Base-by-base conservation (phyloP, 805 yeast genomes). In the Candida oleophila region DNA sequence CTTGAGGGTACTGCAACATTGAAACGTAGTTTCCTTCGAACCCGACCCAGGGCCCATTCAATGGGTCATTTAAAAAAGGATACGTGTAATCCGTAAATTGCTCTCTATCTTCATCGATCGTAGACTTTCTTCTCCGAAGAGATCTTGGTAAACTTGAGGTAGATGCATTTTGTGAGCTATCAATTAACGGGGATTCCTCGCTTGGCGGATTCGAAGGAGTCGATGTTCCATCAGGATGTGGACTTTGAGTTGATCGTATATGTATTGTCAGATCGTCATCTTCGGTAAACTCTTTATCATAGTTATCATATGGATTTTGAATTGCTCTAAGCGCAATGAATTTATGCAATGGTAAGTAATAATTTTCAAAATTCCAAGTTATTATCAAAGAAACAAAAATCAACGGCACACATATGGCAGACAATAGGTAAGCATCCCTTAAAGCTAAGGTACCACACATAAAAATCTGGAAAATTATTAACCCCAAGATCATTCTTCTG, bases 401-500 rank as follows among this genome's bases (percentile, higher is more conserved):
- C 41, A 81, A 64, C 1, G 86, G 86, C 3, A 76, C 57, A 21
- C 80, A 67, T 19, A 78, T 60, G 3, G 67, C 67, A 4, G 83
- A 75, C 22, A 79, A 61, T 14, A 78, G 51, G 41, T 76, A 73
- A 0, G 85, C 81, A 30, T 81, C 80, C 52, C 81, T 84, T 45
- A 81, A 68, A 2, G 85, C 85, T 38, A 81, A 61, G 0, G 85
- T 78, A 11, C 87, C 86, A 59, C 80, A 73, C 83, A 81, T 81
- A 51, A 81, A 80, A n/a, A 81, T 56, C 49, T 81, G 85, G 53
- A 81, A 76, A 33, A 81, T 68, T 9, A 81, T 61, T 38, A 80
- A 61, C 1, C 86, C 87, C 25, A 81, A 57, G 46, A 81, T 73
- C 25, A 80, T 68, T 43, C 87, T 61, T 46, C 82, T 66, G 51